Percentiles rank a stretch among this genome's conserved stretches.
phyloP scores from a whole-genome alignment of 441 rosid species.

The Croton laevigatus region DNA sequence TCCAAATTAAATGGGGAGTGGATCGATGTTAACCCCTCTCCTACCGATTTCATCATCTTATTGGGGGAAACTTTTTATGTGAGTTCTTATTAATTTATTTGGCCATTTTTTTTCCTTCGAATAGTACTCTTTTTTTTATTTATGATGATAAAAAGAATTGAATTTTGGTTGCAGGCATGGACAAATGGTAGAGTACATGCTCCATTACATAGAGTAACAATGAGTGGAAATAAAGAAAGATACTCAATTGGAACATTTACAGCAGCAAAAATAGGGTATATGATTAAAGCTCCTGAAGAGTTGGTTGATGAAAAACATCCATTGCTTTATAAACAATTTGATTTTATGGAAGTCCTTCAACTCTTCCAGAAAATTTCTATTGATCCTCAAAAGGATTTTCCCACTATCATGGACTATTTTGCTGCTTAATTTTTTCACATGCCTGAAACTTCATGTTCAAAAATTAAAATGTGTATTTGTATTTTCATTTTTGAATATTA shows the following conservation, averaged over 20 bases:
- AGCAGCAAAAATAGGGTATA: not conserved
- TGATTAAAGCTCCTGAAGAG: constrained; percentile 20
- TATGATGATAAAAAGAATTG: too few relatives aligned
- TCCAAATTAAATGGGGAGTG: constrained; percentile 44
- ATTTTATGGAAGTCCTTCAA: constrained; percentile 13
- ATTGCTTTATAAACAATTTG: constrained; percentile 20
- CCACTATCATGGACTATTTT: not conserved
- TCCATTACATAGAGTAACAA: constrained; percentile 16
- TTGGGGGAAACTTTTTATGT: constrained; percentile 62
- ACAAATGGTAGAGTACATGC: constrained; percentile 11
- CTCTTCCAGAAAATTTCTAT: not conserved
- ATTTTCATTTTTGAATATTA: too few relatives aligned
- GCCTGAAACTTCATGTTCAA: too few relatives aligned
- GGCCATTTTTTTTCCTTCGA: not conserved
- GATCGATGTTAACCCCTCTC: constrained; percentile 45
- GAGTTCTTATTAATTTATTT: constrained; percentile 14
- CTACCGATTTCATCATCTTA: constrained; percentile 50
- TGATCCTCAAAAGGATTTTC: not conserved
- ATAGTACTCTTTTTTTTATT: too few relatives aligned
- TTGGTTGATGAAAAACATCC: constrained; percentile 24
- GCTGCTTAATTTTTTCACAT: constrained; percentile 6
- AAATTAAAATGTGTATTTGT: too few relatives aligned
- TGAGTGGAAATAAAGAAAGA: constrained; percentile 18
- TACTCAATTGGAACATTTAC: constrained; percentile 16
- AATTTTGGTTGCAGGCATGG: constrained; percentile 14